Evolutionary conservation across 495 filamentous ascomycete genomes (phyloP).

Genomic region (Polyplosphaeria fusca): DNA sequence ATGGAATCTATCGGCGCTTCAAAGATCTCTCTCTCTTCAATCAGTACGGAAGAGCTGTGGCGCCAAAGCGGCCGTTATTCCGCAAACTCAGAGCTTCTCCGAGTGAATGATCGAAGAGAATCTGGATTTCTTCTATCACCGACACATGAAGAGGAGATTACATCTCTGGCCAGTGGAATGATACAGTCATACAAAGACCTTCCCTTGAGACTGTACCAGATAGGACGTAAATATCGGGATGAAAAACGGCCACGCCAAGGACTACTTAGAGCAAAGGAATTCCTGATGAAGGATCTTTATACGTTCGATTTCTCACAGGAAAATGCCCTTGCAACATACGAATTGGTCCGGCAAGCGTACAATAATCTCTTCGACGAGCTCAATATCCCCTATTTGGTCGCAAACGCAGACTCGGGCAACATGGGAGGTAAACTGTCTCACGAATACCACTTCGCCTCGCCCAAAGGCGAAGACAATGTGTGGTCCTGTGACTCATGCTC

Average conservation of each 20-base stretch:
- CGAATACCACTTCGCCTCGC: constrained; percentile 84
- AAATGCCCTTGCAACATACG: constrained; percentile 73
- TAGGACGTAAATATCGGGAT: constrained; percentile 90
- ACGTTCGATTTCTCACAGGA: constrained; percentile 75
- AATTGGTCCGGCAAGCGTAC: constrained; percentile 68
- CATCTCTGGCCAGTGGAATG: constrained; percentile 65
- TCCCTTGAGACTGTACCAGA: constrained; percentile 86
- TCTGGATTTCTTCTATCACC: constrained; percentile 75
- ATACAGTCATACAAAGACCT: constrained; percentile 84
- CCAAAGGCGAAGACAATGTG: constrained; percentile 80
- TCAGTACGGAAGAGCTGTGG: constrained; percentile 86
- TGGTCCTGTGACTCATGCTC: constrained; percentile 70
- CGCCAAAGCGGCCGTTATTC: constrained; percentile 61
- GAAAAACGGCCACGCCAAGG: constrained; percentile 85
- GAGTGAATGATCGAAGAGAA: constrained; percentile 74
- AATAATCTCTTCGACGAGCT: constrained; percentile 73
- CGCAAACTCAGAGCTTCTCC: constrained; percentile 70
- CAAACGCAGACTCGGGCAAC: constrained; percentile 87
- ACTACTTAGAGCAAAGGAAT: constrained; percentile 84
- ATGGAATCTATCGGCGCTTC: constrained; percentile 85
- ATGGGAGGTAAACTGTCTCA: constrained; percentile 93
- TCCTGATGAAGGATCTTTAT: constrained; percentile 97
- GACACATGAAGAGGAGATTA: constrained; percentile 97
- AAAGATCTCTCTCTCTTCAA: constrained; percentile 80
- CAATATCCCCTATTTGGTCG: constrained; percentile 77